phyloP scores from a whole-genome alignment of 1,284 basidiomycete species.

The Tilletia indica region DNA sequence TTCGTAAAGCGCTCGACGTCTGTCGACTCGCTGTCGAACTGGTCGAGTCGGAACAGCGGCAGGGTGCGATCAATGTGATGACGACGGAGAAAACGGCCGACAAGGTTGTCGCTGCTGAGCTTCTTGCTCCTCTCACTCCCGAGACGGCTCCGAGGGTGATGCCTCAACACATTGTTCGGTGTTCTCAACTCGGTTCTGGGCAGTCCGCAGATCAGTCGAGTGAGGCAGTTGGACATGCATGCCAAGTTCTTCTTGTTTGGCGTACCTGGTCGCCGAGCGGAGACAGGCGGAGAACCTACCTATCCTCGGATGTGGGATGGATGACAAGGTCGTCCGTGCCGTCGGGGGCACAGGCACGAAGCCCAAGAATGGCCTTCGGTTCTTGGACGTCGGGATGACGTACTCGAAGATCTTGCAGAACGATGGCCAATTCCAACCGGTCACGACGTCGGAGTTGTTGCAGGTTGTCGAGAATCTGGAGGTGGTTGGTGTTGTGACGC shows the following conservation, averaged over 20 bases:
- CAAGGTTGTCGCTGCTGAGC: slow-evolving; percentile 5
- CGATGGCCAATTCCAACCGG: slow-evolving; percentile 33
- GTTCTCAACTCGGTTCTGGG: slow-evolving; percentile 51
- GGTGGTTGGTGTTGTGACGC: slow-evolving; percentile 45
- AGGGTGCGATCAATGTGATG: slow-evolving; percentile 28
- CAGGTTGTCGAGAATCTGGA: slow-evolving; percentile 52
- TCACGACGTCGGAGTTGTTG: slow-evolving; percentile 48
- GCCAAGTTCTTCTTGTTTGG: slow-evolving; percentile 49
- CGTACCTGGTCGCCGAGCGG: slow-evolving; percentile 40
- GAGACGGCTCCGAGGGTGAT: slow-evolving; percentile 42
- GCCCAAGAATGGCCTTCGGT: slow-evolving; percentile 21
- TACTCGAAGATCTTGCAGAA: slow-evolving; percentile 41
- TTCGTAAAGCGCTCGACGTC: slow-evolving; percentile 57
- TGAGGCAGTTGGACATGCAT: slow-evolving; percentile 47
- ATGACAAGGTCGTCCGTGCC: neutral
- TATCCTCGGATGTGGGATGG: slow-evolving; percentile 29
- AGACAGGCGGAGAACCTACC: slow-evolving; percentile 31
- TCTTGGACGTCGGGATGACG: slow-evolving; percentile 43
- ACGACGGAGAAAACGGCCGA: neutral
- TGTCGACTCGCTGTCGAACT: slow-evolving; percentile 55
- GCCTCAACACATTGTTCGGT: slow-evolving; percentile 49
- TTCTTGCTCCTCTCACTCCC: slow-evolving; percentile 37
- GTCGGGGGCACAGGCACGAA: neutral
- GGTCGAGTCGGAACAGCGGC: slow-evolving; percentile 49
- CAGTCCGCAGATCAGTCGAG: slow-evolving; percentile 41